Conservation (phyloP, 805 yeast species). For the Cyberlindnera mrakii region DNA sequence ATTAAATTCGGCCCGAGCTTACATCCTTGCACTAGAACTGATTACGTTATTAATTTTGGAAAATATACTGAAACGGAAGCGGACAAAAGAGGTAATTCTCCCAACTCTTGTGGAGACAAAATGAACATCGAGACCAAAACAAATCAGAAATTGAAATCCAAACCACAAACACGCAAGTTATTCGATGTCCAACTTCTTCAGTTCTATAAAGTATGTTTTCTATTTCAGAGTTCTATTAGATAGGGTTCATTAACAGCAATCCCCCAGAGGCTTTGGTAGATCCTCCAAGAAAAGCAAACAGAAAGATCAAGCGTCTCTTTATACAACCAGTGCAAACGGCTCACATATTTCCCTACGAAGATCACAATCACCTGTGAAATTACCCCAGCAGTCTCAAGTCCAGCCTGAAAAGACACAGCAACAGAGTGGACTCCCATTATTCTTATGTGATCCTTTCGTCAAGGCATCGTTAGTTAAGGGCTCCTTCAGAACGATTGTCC, state of each 20-base stretch:
- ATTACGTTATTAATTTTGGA: too few species aligned
- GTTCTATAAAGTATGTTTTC: slow-evolving; percentile 11
- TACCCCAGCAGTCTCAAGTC: slow-evolving; percentile 16
- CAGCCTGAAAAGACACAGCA: slow-evolving; percentile 16
- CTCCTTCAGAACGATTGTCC: slow-evolving; percentile 91
- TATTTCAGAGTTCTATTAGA: neutral
- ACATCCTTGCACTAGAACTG: too few species aligned
- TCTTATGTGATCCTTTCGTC: slow-evolving; percentile 87
- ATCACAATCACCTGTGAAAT: slow-evolving; percentile 34
- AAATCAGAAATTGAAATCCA: neutral
- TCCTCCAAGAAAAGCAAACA: slow-evolving; percentile 41
- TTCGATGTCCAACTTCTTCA: slow-evolving; percentile 10
- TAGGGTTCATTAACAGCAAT: neutral
- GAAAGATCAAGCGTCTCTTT: slow-evolving; percentile 24
- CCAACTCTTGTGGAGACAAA: too few species aligned
- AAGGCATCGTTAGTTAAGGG: slow-evolving; percentile 95
- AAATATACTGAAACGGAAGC: too few species aligned
- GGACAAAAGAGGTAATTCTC: too few species aligned
- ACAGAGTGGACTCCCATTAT: slow-evolving; percentile 34
- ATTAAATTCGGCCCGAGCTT: too few species aligned
- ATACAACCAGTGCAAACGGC: slow-evolving; percentile 35
- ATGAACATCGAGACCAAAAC: too few species aligned
- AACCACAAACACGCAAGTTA: neutral
- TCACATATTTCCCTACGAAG: slow-evolving; percentile 43
- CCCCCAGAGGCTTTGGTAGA: slow-evolving; percentile 48